Evolutionary conservation across 305 asterid genomes (phyloP).

Genomic region (Fraxinus platypoda): DNA sequence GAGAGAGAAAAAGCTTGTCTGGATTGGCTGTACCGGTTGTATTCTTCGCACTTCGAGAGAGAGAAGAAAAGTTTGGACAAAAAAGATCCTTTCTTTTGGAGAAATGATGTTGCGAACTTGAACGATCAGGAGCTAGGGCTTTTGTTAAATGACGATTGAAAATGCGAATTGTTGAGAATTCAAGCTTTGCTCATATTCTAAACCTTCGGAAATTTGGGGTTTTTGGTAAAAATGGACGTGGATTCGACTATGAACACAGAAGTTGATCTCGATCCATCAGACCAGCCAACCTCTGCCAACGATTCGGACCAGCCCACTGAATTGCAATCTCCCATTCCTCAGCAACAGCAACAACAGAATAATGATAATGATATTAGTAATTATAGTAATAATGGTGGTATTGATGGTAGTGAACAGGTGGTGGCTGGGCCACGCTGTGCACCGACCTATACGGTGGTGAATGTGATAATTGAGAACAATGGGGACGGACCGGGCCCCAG

Average conservation of each 20-base stretch:
- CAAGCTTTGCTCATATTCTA: conserved; percentile 56
- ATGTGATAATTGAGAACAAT: conserved; percentile 71
- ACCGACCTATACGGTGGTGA: conserved; percentile 75
- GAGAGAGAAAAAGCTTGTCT: not conserved
- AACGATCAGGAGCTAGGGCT: conserved; percentile 9
- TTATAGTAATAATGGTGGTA: conserved; percentile 37
- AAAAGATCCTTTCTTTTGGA: conserved; percentile 3
- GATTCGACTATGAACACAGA: conserved; percentile 80
- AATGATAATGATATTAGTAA: conserved; percentile 22
- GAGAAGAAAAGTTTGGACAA: not conserved
- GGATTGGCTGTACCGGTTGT: not conserved
- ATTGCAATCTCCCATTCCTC: conserved; percentile 44
- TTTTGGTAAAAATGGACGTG: conserved; percentile 62
- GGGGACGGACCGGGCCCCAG: conserved; percentile 99
- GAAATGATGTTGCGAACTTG: conserved; percentile 19
- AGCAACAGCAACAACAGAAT: conserved; percentile 37
- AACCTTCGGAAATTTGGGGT: conserved; percentile 45
- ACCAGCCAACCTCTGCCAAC: conserved; percentile 49
- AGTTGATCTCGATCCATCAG: conserved; percentile 69
- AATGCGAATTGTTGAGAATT: conserved; percentile 49
- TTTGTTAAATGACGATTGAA: conserved; percentile 27
- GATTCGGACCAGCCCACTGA: conserved; percentile 38
- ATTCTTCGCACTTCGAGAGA: not conserved
- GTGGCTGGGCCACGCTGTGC: conserved; percentile 87
- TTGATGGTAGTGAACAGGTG: conserved; percentile 40